phyloP scores from a whole-genome alignment of 1,139 yeast genomes.

The Scheffersomyces titani region DNA sequence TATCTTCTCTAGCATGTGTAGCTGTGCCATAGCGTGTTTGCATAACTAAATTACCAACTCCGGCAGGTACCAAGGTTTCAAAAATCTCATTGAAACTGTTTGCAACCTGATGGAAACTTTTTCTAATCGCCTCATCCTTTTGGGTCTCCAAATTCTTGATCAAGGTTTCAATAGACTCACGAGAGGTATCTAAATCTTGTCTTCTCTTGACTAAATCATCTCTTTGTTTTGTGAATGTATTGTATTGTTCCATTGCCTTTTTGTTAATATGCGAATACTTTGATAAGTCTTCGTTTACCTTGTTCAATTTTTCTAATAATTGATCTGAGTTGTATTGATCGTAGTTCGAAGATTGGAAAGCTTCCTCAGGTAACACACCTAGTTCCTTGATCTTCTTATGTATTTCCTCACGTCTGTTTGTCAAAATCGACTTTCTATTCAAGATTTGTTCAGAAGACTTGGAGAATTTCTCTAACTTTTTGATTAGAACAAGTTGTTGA shows the following conservation, averaged over 20 bases:
- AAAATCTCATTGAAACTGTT: conserved; percentile 73
- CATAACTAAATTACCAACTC: conserved; percentile 73
- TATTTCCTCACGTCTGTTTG: conserved; percentile 68
- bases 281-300: conserved; percentile 57
- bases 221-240: conserved; percentile 71
- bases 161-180: conserved; percentile 69
- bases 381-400: conserved; percentile 76
- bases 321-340: conserved; percentile 53
- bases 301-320: conserved; percentile 56
- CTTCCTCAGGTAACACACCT: conserved; percentile 88
- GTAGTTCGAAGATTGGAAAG: conserved; percentile 48
- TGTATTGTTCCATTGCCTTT: conserved; percentile 85
- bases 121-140: conserved; percentile 79
- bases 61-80: conserved; percentile 80
- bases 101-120: conserved; percentile 78
- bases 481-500: conserved; percentile 55
- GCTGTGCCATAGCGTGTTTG: conserved; percentile 35
- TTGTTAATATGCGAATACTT: conserved; percentile 81
- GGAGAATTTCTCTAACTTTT: conserved; percentile 61
- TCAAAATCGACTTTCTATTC: conserved; percentile 62
- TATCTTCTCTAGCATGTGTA: conserved; percentile 18
- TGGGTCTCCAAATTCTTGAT: conserved; percentile 73
- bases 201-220: conserved; percentile 67
- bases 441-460: conserved; percentile 67
- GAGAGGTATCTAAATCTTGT: conserved; percentile 69